Evolutionary conservation across 2,329 filamentous ascomycete species (phyloP), one percentile per base, ranked within the genome.

Genomic region (Aspergillus pseudonomiae): DNA sequence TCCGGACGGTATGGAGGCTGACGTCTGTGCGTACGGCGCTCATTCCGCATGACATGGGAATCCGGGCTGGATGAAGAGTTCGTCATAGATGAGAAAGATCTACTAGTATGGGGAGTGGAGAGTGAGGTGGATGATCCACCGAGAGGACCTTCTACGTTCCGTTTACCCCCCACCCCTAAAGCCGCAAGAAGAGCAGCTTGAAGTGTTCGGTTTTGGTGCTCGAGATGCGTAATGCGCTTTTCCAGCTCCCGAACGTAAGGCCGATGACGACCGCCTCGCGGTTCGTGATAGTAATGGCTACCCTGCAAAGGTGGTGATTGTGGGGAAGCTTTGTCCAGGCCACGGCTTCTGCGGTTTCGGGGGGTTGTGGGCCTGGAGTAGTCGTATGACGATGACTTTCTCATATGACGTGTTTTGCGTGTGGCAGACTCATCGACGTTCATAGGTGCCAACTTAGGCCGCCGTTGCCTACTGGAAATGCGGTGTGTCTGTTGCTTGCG

Each of bases 141-240:
- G 14, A 68, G 66, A 24, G 76, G 57, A 45, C 69, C 67, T 10
- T 75, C 71, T 3, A 73, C 60, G 45, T 73, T 72, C 21, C 70
- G 72, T 48, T 76, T 78, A 34, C 71, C 72, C 7, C 77, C 76
- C 6, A 75, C 74, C 58, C 80, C 77, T 32, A 80, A 67, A 6
- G 78, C 77, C 1, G 78, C 77, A 36, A 79, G 65, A 11, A 81
- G 73, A 39, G 79, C 79, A 6, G 79, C 78, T 41, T 79, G 78
- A 12, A 81, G 75, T 58, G 80, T 73, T 60, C 76, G 76, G 67
- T 81, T 81, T 57, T 81, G 79, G 16, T 76, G 77, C 62, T 80
- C 78, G 9, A 81, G 74, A 26, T 76, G 73, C 10, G 75, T 72
- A 41, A 80, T 72, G 19, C 78, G 77, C 19, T 74, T 73, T 63